phyloP scores from a whole-genome alignment of 805 yeast species.

The Metschnikowia corniflorae region DNA sequence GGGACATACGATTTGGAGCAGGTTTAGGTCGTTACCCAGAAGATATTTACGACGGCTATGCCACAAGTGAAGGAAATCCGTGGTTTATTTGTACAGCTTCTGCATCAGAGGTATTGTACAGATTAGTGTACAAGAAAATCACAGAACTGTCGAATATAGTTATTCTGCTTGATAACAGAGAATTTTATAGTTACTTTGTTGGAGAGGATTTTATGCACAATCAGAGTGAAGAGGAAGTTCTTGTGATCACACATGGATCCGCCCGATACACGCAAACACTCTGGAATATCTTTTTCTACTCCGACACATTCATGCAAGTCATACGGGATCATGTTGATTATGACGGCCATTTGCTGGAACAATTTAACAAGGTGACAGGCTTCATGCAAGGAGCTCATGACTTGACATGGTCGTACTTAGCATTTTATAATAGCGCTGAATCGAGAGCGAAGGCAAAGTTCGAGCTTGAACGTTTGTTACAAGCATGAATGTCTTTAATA shows the following conservation, averaged over 20 bases:
- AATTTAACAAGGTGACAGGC: slow-evolving; percentile 77
- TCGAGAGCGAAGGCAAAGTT: slow-evolving; percentile 49
- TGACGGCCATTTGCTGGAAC: slow-evolving; percentile 82
- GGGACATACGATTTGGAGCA: slow-evolving; percentile 42
- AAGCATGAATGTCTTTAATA: no score
- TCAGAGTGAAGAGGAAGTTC: slow-evolving; percentile 6
- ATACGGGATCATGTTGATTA: slow-evolving; percentile 55
- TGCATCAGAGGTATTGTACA: slow-evolving; percentile 62
- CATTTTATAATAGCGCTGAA: slow-evolving; percentile 66
- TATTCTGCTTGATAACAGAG: slow-evolving; percentile 28
- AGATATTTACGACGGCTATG: slow-evolving; percentile 78
- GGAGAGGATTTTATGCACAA: slow-evolving; percentile 12
- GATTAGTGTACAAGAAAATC: slow-evolving; percentile 46
- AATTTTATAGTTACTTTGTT: slow-evolving; percentile 33
- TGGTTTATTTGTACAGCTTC: slow-evolving; percentile 83
- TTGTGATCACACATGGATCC: slow-evolving; percentile 34
- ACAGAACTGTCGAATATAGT: slow-evolving; percentile 41
- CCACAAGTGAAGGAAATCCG: slow-evolving; percentile 78
- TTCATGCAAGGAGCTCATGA: slow-evolving; percentile 83
- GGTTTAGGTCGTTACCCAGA: slow-evolving; percentile 93
- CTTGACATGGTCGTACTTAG: slow-evolving; percentile 88
- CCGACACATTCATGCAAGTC: slow-evolving; percentile 64
- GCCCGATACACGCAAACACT: slow-evolving; percentile 46
- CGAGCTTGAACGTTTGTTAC: slow-evolving; percentile 3
- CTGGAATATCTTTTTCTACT: slow-evolving; percentile 46